Evolutionary conservation across 257 asterid species (phyloP), one percentile per base, ranked within the genome.

Genomic region (Solanum ahanhuiri): DNA sequence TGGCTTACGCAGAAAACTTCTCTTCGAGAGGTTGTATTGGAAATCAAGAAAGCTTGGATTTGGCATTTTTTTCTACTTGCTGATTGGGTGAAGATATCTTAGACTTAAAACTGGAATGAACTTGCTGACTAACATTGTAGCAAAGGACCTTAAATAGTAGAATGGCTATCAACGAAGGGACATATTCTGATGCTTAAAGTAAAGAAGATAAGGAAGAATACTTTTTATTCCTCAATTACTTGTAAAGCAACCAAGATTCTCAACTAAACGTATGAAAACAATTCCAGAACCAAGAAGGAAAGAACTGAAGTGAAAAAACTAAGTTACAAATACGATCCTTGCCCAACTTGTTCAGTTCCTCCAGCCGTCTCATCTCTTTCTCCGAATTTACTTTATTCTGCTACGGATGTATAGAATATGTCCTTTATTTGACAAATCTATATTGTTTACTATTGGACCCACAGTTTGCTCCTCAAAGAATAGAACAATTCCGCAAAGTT

Each of bases 1-100:
- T 71, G 98, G 97, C 81, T 92, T 96, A 87, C 88, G 89, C 86
- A 95, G 85, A 86, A 94, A 91, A 14, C 85, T 89, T n/a, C 75
- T 89, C 88, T 93, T 93, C 0, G 99, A 93, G 76, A 96, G 91
- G 89, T 70, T 90, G 92, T 94, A 94, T 81, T 89, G 94, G 72
- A 95, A 7, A 75, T 95, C 97, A 48, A 95, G 98, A 89, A 94
- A 94, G 63, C 96, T 90, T 9, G 81, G 72, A 2, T 83, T 91
- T 9, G 93, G 54, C 99, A 95, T 95, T 39, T 30, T 30, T 30
- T 30, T 30, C 31, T 30, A 28, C 41, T 83, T 17, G 31, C 22
- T 69, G 66, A 4, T 58, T 77, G 83, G 64, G 39, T 30, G 54
- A 31, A 60, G 58, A 41, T 54, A 37, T 82, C 8, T 77, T 22